Conservation (phyloP, 2,329 filamentous ascomycete genomes). For the Fusarium torulosum region DNA sequence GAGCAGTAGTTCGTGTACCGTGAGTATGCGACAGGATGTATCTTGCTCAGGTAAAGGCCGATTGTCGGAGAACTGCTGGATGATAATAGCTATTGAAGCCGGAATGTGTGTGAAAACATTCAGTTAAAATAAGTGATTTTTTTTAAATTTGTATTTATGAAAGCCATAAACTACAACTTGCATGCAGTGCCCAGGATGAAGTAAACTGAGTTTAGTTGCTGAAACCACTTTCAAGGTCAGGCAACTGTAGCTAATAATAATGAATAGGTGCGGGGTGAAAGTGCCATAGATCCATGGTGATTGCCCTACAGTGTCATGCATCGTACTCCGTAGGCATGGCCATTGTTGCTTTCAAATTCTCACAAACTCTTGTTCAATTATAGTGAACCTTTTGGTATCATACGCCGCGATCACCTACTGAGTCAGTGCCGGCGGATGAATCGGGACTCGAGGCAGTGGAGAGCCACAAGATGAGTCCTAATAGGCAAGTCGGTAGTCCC, state of each 20-base stretch:
- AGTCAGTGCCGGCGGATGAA: slow-evolving; percentile 10
- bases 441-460: slow-evolving; percentile 4
- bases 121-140: not conserved
- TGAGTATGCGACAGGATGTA: slow-evolving; percentile 5
- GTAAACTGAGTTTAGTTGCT: not conserved
- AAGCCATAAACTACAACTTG: not conserved
- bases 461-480: slow-evolving; percentile 10
- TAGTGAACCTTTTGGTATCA: slow-evolving; percentile 14
- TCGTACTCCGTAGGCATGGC: not conserved
- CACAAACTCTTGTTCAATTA: not conserved
- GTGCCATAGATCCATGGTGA: not conserved
- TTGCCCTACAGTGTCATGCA: not conserved
- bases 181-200: not conserved
- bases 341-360: not conserved
- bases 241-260: not conserved
- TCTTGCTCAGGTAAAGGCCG: slow-evolving; percentile 1
- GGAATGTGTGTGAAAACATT: not conserved
- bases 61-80: not conserved
- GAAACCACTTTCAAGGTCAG: not conserved
- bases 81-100: not conserved
- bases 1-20: not conserved
- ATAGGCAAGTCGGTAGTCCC: not conserved
- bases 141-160: not conserved
- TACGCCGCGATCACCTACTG: not conserved
- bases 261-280: not conserved